These are phyloP conservation scores for Geotrichum klebahnii DNA, from an alignment of 1,139 yeast species.

Conservation along the genomic window DNA sequence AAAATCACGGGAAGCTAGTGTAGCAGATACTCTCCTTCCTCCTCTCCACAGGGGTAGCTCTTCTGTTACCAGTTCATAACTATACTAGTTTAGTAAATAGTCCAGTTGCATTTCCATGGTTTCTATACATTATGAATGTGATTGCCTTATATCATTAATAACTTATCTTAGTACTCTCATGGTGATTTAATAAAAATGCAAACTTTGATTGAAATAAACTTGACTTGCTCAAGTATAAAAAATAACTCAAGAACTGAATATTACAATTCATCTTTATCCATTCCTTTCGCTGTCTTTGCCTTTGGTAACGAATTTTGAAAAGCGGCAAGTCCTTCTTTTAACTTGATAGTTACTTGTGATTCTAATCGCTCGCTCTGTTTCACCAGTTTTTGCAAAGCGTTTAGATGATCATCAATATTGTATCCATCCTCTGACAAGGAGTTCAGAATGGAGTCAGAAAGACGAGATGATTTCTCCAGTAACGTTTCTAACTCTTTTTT, in stretches of 20 bases:
- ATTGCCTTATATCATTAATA: no score
- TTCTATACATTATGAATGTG: no score
- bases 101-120: not conserved
- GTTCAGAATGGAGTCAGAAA: conserved; percentile 1
- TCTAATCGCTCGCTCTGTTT: conserved; percentile 10
- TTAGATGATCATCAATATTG: conserved; percentile 3
- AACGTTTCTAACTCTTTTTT: conserved; percentile 16
- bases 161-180: no score
- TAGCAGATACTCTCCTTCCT: not conserved
- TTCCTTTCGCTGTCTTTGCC: not conserved
- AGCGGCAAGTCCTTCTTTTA: not conserved
- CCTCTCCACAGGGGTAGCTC: conserved; percentile 11
- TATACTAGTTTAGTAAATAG: no score
- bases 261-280: conserved; percentile 10
- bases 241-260: no score
- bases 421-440: conserved; percentile 1
- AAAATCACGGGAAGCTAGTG: conserved; percentile 1
- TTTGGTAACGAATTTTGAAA: not conserved
- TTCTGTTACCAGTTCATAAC: not conserved
- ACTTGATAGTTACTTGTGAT: not conserved
- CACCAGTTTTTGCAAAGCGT: conserved; percentile 5
- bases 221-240: no score
- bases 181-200: no score
- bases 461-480: conserved; percentile 2
- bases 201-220: no score